Percentiles rank a stretch among this genome's conserved stretches.
These are phyloP conservation scores for Berkeleyomyces basicola DNA, from an alignment of 2,329 filamentous ascomycete genomes.

Conservation along the genomic window DNA sequence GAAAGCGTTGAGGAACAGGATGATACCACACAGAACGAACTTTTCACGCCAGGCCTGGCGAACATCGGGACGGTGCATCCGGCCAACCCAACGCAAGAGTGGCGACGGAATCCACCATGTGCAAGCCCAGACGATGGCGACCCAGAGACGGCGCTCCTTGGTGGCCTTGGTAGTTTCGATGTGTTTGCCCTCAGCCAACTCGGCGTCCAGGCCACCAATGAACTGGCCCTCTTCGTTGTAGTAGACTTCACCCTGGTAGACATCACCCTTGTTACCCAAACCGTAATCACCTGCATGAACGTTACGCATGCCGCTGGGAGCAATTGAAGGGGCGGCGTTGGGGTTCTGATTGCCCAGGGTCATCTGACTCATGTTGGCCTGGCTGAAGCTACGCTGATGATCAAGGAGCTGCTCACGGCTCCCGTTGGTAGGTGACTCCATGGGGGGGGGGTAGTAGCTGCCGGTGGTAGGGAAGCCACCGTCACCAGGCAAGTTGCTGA, in stretches of 20 bases:
- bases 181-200: constrained; percentile 59
- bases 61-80: constrained; percentile 95
- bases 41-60: constrained; percentile 97
- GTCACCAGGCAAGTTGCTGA: constrained; percentile 27
- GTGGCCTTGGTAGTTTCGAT: constrained; percentile 54
- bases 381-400: constrained; percentile 39
- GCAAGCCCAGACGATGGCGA: constrained; percentile 63
- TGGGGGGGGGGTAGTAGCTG: constrained; percentile 54
- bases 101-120: constrained; percentile 95
- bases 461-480: constrained; percentile 51
- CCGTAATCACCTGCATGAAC: constrained; percentile 65
- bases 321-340: constrained; percentile 37
- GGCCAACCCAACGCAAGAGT: constrained; percentile 60
- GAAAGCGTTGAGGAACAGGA: constrained; percentile 61
- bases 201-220: constrained; percentile 54
- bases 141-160: constrained; percentile 56
- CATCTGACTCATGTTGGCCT: constrained; percentile 39
- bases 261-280: constrained; percentile 71
- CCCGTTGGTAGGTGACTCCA: constrained; percentile 44
- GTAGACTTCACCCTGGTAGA: constrained; percentile 54
- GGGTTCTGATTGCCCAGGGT: constrained; percentile 25
- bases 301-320: constrained; percentile 41
- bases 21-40: constrained; percentile 63
- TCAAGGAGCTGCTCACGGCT: constrained; percentile 55
- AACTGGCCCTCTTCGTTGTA: constrained; percentile 57